Evolutionary conservation across 805 yeast species (phyloP).

Genomic region (Naumovozyma baii): DNA sequence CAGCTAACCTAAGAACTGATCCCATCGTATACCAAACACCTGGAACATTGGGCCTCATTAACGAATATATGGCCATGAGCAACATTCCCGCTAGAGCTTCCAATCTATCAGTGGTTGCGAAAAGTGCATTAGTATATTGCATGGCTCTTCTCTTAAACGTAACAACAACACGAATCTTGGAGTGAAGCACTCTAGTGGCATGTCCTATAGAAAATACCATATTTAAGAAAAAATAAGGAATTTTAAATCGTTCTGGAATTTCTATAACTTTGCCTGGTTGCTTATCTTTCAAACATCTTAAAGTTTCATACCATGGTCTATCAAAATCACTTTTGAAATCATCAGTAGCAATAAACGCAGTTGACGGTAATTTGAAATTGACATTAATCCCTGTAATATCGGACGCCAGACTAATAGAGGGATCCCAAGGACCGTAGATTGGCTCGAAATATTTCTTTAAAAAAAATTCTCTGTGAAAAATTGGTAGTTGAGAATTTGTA

Average conservation of each 20-base stretch:
- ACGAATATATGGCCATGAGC: constrained; percentile 57
- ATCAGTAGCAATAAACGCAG: constrained; percentile 6
- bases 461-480: constrained; percentile 74
- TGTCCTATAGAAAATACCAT: constrained; percentile 75
- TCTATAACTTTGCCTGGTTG: constrained; percentile 31
- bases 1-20: constrained; percentile 65
- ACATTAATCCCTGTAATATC: constrained; percentile 38
- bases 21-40: constrained; percentile 92
- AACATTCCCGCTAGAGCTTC: constrained; percentile 68
- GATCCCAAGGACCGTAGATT: constrained; percentile 60
- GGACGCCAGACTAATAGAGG: constrained; percentile 47
- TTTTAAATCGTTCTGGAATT: constrained; percentile 41
- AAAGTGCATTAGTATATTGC: constrained; percentile 46
- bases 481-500: constrained; percentile 75
- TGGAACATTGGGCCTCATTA: constrained; percentile 83
- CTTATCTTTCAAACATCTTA: constrained; percentile 31
- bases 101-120: constrained; percentile 47
- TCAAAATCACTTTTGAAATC: constrained; percentile 2
- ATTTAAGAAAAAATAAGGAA: constrained; percentile 60
- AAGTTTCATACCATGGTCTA: constrained; percentile 28
- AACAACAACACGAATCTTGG: constrained; percentile 56
- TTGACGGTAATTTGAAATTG: constrained; percentile 28
- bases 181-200: constrained; percentile 59
- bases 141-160: constrained; percentile 62
- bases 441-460: constrained; percentile 61